A percentile compares a stretch with the other conserved stretches of the same genome.
These are phyloP conservation scores for Myochromella boudieri DNA, from an alignment of 768 basidiomycete species.

Conservation along the genomic window DNA sequence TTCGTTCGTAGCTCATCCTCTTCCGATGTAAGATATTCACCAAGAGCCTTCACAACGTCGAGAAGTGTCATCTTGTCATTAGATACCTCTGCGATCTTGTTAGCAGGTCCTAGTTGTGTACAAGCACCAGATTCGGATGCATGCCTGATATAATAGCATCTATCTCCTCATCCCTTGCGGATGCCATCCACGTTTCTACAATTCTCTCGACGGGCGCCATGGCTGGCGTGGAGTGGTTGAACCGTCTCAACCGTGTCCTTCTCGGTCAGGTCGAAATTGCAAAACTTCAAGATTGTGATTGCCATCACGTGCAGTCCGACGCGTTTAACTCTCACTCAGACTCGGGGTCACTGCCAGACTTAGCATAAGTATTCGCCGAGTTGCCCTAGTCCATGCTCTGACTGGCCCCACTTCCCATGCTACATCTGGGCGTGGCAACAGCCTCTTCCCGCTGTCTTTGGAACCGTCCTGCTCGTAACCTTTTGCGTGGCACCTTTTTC, in stretches of 20 bases:
- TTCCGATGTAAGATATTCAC: slow-evolving; percentile 85
- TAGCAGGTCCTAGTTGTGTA: slow-evolving; percentile 3
- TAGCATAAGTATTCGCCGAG: too few relatives aligned
- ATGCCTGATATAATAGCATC: slow-evolving; percentile 59
- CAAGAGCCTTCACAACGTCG: slow-evolving; percentile 81
- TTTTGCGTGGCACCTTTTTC: slow-evolving; percentile 22
- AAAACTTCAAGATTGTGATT: too few relatives aligned
- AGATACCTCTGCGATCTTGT: slow-evolving; percentile 39
- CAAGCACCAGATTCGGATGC: slow-evolving; percentile 21
- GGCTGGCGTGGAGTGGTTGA: not conserved
- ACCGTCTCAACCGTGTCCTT: too few relatives aligned
- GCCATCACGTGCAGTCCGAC: too few relatives aligned
- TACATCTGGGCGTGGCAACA: slow-evolving; percentile 27
- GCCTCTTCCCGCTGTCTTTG: slow-evolving; percentile 31
- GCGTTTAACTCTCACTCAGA: too few relatives aligned
- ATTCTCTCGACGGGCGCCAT: slow-evolving; percentile 46
- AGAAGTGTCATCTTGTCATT: slow-evolving; percentile 60
- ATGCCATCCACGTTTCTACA: slow-evolving; percentile 73
- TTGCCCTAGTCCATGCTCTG: slow-evolving; percentile 16
- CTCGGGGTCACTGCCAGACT: too few relatives aligned
- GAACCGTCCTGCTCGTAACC: slow-evolving; percentile 20
- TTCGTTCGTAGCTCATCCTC: slow-evolving; percentile 76
- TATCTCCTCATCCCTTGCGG: slow-evolving; percentile 59
- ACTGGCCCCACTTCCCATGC: slow-evolving; percentile 32
- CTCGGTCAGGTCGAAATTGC: too few relatives aligned